A percentile compares a stretch with the other conserved stretches of the same genome.
Conservation (phyloP, 805 yeast genomes). For the Blastobotrys parvus region DNA sequence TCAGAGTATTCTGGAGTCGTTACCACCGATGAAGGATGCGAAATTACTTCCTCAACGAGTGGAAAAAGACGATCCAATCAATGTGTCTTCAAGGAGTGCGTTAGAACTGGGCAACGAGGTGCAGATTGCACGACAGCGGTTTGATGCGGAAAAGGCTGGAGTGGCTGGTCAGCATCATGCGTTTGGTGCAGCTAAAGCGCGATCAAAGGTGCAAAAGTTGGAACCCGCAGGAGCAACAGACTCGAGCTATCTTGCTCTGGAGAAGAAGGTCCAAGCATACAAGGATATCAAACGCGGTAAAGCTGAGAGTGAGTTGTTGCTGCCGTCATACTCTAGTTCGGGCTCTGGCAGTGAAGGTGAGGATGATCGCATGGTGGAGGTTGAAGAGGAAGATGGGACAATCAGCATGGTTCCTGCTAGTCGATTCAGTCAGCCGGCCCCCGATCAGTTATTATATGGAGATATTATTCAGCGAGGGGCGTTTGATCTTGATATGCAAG, state of each 20-base stretch:
- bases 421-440: slow-evolving; percentile 1
- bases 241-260: neutral
- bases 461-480: slow-evolving; percentile 17
- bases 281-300: neutral
- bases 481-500: slow-evolving; percentile 6
- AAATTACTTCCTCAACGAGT: neutral
- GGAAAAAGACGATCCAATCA: neutral
- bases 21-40: neutral
- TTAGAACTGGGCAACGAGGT: neutral
- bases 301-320: neutral
- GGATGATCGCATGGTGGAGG: neutral
- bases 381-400: slow-evolving; percentile 1
- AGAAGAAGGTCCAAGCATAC: neutral
- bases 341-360: neutral
- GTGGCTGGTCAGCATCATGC: neutral
- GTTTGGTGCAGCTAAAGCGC: slow-evolving; percentile 2
- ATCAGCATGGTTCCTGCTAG: neutral
- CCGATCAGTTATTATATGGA: slow-evolving; percentile 15
- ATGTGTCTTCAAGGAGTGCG: neutral
- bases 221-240: slow-evolving; percentile 1
- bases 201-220: slow-evolving; percentile 6
- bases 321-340: neutral
- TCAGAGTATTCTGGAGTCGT: too few species aligned
- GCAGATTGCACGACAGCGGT: neutral
- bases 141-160: neutral